Base-by-base conservation (phyloP, 202 grass and related monocot genomes). In the Sporobolus alterniflorus region DNA sequence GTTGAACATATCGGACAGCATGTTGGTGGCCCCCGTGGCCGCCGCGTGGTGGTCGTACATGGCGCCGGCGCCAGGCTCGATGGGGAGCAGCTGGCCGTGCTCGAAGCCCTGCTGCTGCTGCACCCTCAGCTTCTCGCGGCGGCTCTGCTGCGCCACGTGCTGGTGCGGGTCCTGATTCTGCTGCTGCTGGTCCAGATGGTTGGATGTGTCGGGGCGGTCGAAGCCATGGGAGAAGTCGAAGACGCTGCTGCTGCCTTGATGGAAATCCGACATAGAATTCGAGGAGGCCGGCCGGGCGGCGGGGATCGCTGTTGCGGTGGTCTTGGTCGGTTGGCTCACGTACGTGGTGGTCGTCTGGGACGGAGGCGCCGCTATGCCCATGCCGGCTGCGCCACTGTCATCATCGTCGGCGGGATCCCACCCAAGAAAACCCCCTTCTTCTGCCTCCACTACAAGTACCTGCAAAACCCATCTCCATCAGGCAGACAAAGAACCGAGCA, bases 201-300 rank as follows among this genome's bases (percentile, higher is more conserved):
- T 64, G 61, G 64, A 73, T 49, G 72, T 84, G 7, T 85, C 50
- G 7, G 83, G 62, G 18, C 87, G 69, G 77, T 88, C 92, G 77
- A 84, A 90, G 61, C 89, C 91, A 86, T 92, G 91, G 17, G 92
- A 87, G 87, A 90, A 99, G 80, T 83, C 85, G 83, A 92, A 99
- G 87, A 91, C 78, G 81, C 87, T 93, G 87, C 74, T 5, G 80
- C 76, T 85, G 85, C 78, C 92, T 78, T 89, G 92, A 78, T 94
- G 97, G 93, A 99, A 99, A 52, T 93, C 93, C 79, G 93, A 95
- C 93, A 99, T 99, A 94, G 97, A 91, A 80, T 49, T 67, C 78
- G 81, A 57, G 51, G 72, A 47, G 63, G 80, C 86, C 81, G 82
- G 51, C 13, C 77, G 85, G 66, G 66, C 77, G 82, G 31, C 67